These are phyloP conservation scores for Naganishia onofrii DNA, from an alignment of 768 basidiomycete species.

Conservation along the genomic window DNA sequence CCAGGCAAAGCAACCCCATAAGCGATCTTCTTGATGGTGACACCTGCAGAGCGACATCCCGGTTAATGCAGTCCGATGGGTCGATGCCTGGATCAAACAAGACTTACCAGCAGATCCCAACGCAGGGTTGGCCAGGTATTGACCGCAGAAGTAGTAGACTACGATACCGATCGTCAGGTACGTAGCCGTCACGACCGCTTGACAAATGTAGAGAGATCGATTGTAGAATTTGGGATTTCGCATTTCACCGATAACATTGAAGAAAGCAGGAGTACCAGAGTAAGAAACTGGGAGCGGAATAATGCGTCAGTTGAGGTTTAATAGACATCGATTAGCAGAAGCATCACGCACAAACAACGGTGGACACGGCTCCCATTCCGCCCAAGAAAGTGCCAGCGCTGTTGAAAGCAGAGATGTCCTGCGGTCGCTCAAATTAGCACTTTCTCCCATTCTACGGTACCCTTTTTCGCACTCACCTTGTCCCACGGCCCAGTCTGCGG, in stretches of 20 bases:
- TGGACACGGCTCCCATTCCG: constrained; percentile 34
- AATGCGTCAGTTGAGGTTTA: too few relatives aligned
- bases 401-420: constrained; percentile 34
- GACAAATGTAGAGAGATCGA: constrained; percentile 31
- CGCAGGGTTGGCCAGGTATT: constrained; percentile 41
- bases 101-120: constrained; percentile 38
- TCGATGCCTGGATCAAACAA: neutral
- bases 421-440: neutral
- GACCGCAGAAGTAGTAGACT: constrained; percentile 35
- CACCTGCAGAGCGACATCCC: constrained; percentile 27
- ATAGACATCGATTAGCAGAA: too few relatives aligned
- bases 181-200: constrained; percentile 27
- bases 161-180: constrained; percentile 35
- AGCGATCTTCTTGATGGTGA: constrained; percentile 33
- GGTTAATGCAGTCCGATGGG: too few relatives aligned
- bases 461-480: constrained; percentile 12
- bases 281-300: constrained; percentile 26
- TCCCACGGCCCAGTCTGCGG: constrained; percentile 34
- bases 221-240: constrained; percentile 33
- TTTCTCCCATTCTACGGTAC: neutral
- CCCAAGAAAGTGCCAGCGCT: constrained; percentile 28
- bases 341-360: constrained; percentile 28
- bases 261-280: constrained; percentile 39
- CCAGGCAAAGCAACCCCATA: constrained; percentile 39
- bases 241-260: constrained; percentile 38